Percentiles rank a stretch among this genome's conserved stretches.
phyloP scores from a whole-genome alignment of 1,284 basidiomycete genomes.

The Paramarasmius palmivorus region DNA sequence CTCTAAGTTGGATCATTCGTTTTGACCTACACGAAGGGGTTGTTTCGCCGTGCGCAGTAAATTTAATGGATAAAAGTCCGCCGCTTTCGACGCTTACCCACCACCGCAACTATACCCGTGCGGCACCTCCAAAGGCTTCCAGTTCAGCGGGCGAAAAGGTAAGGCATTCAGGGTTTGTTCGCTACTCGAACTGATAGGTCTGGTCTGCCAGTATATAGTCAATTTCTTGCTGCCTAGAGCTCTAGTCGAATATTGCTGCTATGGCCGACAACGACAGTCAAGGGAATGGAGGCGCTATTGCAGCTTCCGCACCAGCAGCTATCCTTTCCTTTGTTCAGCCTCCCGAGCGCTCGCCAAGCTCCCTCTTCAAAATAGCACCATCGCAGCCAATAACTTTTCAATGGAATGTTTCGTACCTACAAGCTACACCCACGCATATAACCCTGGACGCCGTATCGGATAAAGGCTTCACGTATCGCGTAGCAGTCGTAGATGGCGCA shows the following conservation, averaged over 20 bases:
- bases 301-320: conserved; percentile 62
- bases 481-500: conserved; percentile 73
- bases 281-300: conserved; percentile 35
- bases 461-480: conserved; percentile 86
- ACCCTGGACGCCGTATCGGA: conserved; percentile 83
- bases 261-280: too few relatives aligned
- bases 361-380: conserved; percentile 87
- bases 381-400: conserved; percentile 81
- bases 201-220: neutral
- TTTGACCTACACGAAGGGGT: neutral
- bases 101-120: neutral
- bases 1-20: neutral
- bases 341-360: conserved; percentile 73
- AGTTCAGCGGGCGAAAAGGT: too few relatives aligned
- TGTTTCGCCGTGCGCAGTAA: neutral
- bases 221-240: too few relatives aligned
- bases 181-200: too few relatives aligned
- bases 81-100: neutral
- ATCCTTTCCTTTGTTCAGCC: conserved; percentile 77
- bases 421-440: conserved; percentile 67
- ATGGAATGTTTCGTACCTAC: conserved; percentile 85
- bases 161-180: too few relatives aligned
- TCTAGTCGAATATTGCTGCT: too few relatives aligned
- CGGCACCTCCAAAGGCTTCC: too few relatives aligned
- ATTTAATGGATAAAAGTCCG: neutral